phyloP scores from a whole-genome alignment of 768 basidiomycete genomes.

The Chalciporus chontae region DNA sequence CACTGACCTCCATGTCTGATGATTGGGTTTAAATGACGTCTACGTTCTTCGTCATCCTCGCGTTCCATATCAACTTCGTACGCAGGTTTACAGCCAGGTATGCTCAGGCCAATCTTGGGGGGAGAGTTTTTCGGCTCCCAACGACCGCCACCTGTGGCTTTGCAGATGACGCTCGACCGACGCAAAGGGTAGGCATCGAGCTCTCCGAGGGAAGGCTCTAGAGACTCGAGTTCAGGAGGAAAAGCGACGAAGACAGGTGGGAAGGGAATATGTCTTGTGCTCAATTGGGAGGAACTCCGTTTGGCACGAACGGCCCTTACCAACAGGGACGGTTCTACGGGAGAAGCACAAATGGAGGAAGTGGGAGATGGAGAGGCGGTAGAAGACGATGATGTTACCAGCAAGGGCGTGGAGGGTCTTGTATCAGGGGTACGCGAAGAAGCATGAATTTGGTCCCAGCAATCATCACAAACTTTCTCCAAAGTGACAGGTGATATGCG shows the following conservation, averaged over 20 bases:
- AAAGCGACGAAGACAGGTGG: conserved; percentile 20
- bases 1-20: conserved; percentile 52
- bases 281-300: conserved; percentile 29
- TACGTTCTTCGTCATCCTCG: conserved; percentile 52
- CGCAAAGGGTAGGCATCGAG: conserved; percentile 72
- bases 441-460: conserved; percentile 72
- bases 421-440: conserved; percentile 40
- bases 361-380: conserved; percentile 32
- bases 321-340: conserved; percentile 26
- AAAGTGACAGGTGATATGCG: conserved; percentile 55
- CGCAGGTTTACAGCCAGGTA: conserved; percentile 63
- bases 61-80: conserved; percentile 71
- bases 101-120: conserved; percentile 41
- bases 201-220: conserved; percentile 59
- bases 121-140: conserved; percentile 67
- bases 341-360: conserved; percentile 34
- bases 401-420: conserved; percentile 36
- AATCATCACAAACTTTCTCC: conserved; percentile 74
- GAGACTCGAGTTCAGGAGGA: conserved; percentile 24
- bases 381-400: conserved; percentile 30
- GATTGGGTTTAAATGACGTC: conserved; percentile 57
- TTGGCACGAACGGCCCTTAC: conserved; percentile 16
- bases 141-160: conserved; percentile 74
- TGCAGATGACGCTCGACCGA: conserved; percentile 65
- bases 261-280: conserved; percentile 23